A percentile compares a stretch with the other conserved stretches of the same genome.
These are phyloP conservation scores for Jacaranda mimosifolia DNA, from an alignment of 257 asterid genomes.

Conservation along the genomic window DNA sequence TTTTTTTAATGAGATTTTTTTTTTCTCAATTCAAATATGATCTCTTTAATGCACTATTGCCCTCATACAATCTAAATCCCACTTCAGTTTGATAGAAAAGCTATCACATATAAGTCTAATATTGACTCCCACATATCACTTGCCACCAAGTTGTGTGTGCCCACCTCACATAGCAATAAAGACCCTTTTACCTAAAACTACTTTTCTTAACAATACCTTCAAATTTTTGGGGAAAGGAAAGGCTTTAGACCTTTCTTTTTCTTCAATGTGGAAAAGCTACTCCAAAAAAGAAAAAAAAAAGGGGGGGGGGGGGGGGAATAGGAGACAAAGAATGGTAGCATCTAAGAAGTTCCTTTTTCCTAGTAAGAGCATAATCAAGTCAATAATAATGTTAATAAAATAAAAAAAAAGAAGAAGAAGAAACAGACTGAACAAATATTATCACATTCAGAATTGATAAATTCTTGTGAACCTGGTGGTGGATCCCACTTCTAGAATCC, in stretches of 20 bases:
- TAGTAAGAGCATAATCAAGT: not conserved
- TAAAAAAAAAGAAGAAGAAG: not conserved
- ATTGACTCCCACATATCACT: no score
- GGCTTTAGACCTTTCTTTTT: slow-evolving; percentile 14
- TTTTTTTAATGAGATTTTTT: no score
- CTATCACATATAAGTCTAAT: no score
- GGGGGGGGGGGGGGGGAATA: no score
- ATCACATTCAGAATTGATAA: no score
- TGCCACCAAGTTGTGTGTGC: no score
- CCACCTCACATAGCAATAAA: no score
- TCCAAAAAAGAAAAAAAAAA: not conserved
- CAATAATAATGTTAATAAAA: not conserved
- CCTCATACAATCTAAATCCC: no score
- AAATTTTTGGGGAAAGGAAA: not conserved
- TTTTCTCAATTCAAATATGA: no score
- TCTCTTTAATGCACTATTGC: no score
- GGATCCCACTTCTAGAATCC: slow-evolving; percentile 25
- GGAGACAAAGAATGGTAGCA: not conserved
- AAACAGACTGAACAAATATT: not conserved
- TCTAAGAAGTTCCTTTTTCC: not conserved
- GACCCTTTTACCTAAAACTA: not conserved
- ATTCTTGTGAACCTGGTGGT: slow-evolving; percentile 9
- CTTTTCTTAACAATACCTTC: not conserved
- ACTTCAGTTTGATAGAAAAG: no score
- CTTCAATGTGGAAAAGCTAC: slow-evolving; percentile 13